Evolutionary conservation across 129 eudicot genomes (phyloP).

Genomic region (Lonicera japonica): DNA sequence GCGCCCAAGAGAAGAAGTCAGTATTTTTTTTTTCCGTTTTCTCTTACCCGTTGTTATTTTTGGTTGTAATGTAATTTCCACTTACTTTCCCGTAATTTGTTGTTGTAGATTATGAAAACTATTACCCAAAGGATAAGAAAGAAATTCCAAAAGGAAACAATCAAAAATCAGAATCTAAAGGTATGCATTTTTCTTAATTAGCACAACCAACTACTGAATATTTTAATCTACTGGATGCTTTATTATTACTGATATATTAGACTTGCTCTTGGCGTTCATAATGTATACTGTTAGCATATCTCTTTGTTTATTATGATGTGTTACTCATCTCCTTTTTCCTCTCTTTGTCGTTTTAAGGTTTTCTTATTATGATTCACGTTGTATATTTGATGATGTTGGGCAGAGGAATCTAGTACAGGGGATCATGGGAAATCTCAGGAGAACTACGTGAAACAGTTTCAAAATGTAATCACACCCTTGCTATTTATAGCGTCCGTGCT

Average conservation of each 20-base stretch:
- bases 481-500: conserved; percentile 42
- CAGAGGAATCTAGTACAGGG: conserved; percentile 49
- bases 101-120: conserved; percentile 53
- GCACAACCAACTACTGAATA: too few relatives aligned
- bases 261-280: too few relatives aligned
- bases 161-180: conserved; percentile 43
- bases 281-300: background rate
- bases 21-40: background rate
- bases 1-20: conserved; percentile 47
- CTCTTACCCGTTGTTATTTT: background rate
- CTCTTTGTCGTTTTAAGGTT: background rate
- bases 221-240: too few relatives aligned
- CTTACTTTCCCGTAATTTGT: conserved; percentile 8
- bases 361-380: background rate
- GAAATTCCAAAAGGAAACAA: conserved; percentile 50
- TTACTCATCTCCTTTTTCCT: background rate
- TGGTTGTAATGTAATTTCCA: background rate
- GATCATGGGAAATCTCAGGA: conserved; percentile 37
- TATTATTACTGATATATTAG: too few relatives aligned
- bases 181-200: conserved; percentile 16
- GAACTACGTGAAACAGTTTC: conserved; percentile 30
- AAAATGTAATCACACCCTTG: conserved; percentile 28
- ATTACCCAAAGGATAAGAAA: conserved; percentile 47
- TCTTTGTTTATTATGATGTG: background rate
- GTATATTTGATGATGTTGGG: conserved; percentile 3